phyloP scores from a whole-genome alignment of 2,329 filamentous ascomycete species.

The Seiridium unicorne region DNA sequence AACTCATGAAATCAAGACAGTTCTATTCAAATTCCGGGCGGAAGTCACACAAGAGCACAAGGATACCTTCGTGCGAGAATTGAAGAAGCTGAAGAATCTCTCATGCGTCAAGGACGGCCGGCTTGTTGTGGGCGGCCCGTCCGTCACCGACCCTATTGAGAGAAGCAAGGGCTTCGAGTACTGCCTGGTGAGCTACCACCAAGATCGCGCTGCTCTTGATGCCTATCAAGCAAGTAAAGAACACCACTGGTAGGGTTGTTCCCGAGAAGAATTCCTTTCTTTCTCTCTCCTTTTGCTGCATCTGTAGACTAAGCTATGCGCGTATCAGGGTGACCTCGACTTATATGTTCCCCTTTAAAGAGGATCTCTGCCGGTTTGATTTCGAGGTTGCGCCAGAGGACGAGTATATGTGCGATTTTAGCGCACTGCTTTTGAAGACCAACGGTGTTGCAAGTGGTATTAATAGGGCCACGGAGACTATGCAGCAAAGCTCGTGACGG shows the following conservation, averaged over 20 bases:
- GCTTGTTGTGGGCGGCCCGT: conserved; percentile 51
- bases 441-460: background rate
- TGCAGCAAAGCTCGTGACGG: too few relatives aligned
- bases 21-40: conserved; percentile 47
- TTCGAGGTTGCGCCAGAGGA: conserved; percentile 36
- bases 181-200: conserved; percentile 51
- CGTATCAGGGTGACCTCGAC: conserved; percentile 44
- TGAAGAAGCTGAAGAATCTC: conserved; percentile 46
- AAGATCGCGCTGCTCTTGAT: conserved; percentile 40
- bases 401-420: conserved; percentile 1
- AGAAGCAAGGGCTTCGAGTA: conserved; percentile 53
- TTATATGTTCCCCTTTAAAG: conserved; percentile 51
- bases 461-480: too few relatives aligned
- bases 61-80: conserved; percentile 41
- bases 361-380: conserved; percentile 54
- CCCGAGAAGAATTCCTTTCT: background rate
- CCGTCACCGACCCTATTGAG: conserved; percentile 49
- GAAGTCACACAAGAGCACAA: conserved; percentile 40
- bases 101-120: conserved; percentile 45
- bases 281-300: background rate
- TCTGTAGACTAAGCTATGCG: too few relatives aligned
- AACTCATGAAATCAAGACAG: conserved; percentile 23
- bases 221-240: conserved; percentile 52
- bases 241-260: conserved; percentile 41
- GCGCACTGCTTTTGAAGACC: background rate